Base-by-base conservation (phyloP, 371 early-diverging fungal genomes). In the Mucor sp. region DNA sequence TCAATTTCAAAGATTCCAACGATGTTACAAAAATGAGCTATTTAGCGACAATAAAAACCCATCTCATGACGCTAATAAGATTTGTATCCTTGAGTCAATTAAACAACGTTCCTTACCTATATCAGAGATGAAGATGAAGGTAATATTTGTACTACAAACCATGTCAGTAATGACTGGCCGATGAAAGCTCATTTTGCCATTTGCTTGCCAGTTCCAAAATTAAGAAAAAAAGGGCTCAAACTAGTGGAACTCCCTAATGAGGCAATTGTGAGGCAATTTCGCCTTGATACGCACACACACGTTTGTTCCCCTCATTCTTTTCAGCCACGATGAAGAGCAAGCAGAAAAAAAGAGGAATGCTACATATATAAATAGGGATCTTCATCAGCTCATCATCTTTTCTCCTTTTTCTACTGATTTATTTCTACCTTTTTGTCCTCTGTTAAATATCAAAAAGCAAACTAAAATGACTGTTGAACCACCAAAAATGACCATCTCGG, bases 181-280 rank as follows among this genome's bases (percentile, higher is more conserved):
- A 25, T 14, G 53, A 56, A 56, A 63, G 63, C 63, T 53, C 48
- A 63, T 53, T 63, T 53, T 35, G 58, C 58, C 37, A 58, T 58
- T 58, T 32, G 58, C 50, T 50, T 50, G 50, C 50, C 25, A 44
- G 17, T 7, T 25, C 23, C 4, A 25, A 19, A 27, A 32, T 32
- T 4, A 5, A 19, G 27, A 1, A 37, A 37, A 30, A 47, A 62
- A 14, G 50, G 50, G 21, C 62, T 62, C 62, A 62, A 62, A 48
- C n/a, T 32, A 47, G 4, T 21, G 33, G 30, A 17, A 30, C 30
- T 47, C 58, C 44, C 65, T 58, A 65, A 65, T 65, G 65, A 65
- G 65, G 65, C 35, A 65, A 65, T 65, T 65, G 58, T 65, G 65
- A 41, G 65, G 65, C 65, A 65, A 65, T 65, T 65, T 65, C 21